Conservation (phyloP, 164 flowering plant species). For the Umbellularia californica region DNA sequence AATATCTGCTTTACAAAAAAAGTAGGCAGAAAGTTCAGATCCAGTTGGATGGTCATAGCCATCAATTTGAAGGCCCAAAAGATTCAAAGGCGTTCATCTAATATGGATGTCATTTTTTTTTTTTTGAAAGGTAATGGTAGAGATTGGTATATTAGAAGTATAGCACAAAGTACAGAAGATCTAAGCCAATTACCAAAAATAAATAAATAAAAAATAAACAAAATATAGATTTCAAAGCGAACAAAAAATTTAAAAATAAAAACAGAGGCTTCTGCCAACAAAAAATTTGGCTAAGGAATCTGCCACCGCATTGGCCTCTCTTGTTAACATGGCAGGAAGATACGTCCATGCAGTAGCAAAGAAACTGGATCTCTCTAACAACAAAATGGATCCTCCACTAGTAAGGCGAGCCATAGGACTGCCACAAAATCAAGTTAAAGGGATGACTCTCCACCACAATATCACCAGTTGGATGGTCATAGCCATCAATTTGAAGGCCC, state of each 20-base stretch:
- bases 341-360: no score
- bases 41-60: neutral
- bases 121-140: neutral
- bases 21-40: neutral
- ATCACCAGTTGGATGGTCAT: neutral
- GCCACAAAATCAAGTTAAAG: no score
- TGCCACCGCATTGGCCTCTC: no score
- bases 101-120: neutral
- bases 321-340: no score
- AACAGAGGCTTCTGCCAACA: no score
- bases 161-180: neutral
- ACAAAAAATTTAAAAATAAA: neutral
- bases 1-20: no score
- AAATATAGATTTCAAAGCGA: neutral
- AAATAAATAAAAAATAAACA: neutral
- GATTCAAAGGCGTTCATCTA: neutral
- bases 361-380: no score
- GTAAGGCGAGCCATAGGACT: no score
- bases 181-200: neutral
- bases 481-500: neutral
- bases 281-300: no score
- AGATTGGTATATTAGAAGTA: neutral
- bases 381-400: no score
- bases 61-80: neutral
- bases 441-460: no score